phyloP scores from a whole-genome alignment of 2,329 filamentous ascomycete species.

The Alternaria tenuissima region DNA sequence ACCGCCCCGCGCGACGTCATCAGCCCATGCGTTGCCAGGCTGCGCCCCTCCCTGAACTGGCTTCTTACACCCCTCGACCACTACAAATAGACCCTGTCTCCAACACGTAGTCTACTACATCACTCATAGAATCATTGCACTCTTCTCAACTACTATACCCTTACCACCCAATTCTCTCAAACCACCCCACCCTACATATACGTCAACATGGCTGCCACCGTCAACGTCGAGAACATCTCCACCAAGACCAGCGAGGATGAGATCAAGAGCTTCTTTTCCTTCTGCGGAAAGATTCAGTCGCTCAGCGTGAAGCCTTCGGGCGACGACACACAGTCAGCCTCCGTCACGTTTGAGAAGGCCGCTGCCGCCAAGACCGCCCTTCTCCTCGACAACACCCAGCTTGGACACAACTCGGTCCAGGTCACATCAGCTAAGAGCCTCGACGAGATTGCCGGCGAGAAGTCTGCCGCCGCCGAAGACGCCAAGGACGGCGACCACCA shows the following conservation, averaged over 20 bases:
- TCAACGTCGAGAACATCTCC: conserved; percentile 91
- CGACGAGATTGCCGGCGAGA: conserved; percentile 68
- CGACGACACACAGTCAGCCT: conserved; percentile 78
- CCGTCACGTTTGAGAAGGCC: conserved; percentile 96
- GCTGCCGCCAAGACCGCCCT: conserved; percentile 96
- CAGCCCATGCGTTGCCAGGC: conserved; percentile 13
- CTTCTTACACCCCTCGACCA: conserved; percentile 20
- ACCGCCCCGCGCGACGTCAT: conserved; percentile 36
- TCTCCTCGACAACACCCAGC: conserved; percentile 94
- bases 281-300: conserved; percentile 88
- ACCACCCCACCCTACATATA: conserved; percentile 8
- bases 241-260: conserved; percentile 84
- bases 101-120: conserved; percentile 5
- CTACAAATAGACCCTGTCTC: conserved; percentile 21
- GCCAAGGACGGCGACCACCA: conserved; percentile 66
- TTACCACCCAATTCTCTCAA: not conserved
- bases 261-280: conserved; percentile 96
- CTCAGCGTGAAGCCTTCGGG: conserved; percentile 74
- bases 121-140: conserved; percentile 1
- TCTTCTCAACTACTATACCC: not conserved
- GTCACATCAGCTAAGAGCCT: conserved; percentile 76
- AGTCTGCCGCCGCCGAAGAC: conserved; percentile 63
- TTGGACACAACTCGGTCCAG: conserved; percentile 77
- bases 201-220: conserved; percentile 66
- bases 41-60: conserved; percentile 26